phyloP scores from a whole-genome alignment of 805 yeast species.

The Myxozyma neotropica region DNA sequence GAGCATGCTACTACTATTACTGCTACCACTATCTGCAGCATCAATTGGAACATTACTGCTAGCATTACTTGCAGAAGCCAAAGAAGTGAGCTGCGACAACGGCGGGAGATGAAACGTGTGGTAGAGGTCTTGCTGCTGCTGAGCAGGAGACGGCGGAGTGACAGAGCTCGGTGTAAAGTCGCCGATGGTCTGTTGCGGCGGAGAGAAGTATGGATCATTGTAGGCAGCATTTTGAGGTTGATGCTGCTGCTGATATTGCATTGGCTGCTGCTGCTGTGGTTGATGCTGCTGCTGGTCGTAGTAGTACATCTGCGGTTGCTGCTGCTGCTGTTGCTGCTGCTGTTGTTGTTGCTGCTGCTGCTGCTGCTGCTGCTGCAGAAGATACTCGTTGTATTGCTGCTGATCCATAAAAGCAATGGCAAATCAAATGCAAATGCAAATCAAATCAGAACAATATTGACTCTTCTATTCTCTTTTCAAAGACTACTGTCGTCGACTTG shows the following conservation, averaged over 20 bases:
- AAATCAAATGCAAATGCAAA: too few species aligned
- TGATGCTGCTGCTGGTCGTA: constrained; percentile 10
- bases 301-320: too few species aligned
- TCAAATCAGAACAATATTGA: too few species aligned
- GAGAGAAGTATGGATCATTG: constrained; percentile 1
- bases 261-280: constrained; percentile 9
- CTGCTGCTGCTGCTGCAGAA: constrained; percentile 10
- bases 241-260: constrained; percentile 8
- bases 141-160: background rate
- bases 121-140: constrained; percentile 11
- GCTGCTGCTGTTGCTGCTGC: constrained; percentile 4
- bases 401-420: background rate
- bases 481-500: too few species aligned
- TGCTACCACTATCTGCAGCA: background rate
- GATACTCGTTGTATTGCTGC: constrained; percentile 8
- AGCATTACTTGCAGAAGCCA: background rate
- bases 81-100: background rate
- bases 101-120: constrained; percentile 3
- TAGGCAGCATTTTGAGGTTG: background rate
- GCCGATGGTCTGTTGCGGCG: background rate
- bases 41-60: background rate
- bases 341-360: constrained; percentile 12
- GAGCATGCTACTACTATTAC: background rate
- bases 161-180: background rate
- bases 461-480: too few species aligned